phyloP scores from a whole-genome alignment of 306 rosid genomes.

The Prunus mume region DNA sequence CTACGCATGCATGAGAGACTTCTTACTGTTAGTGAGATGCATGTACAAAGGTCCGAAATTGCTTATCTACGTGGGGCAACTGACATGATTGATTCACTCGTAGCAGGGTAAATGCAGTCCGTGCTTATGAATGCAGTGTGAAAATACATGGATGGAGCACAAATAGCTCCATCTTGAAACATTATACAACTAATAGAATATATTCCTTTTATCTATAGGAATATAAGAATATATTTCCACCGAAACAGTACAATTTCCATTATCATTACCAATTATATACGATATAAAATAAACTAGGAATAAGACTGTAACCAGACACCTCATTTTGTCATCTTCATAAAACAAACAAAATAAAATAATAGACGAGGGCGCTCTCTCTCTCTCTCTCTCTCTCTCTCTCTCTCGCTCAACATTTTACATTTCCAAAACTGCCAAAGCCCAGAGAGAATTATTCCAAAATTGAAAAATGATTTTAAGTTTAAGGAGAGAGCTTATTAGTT shows the following conservation, averaged over 20 bases:
- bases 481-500: not conserved
- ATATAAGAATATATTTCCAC: slow-evolving; percentile 7
- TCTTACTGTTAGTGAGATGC: too few species aligned
- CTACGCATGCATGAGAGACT: too few species aligned
- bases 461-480: not conserved
- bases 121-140: too few species aligned
- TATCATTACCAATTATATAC: not conserved
- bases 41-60: too few species aligned
- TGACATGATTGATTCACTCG: too few species aligned
- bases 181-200: not conserved
- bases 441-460: not conserved
- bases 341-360: not conserved
- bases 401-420: not conserved
- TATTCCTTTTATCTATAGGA: not conserved
- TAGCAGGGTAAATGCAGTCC: too few species aligned
- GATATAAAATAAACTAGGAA: not conserved
- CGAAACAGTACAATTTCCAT: not conserved
- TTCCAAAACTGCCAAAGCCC: not conserved
- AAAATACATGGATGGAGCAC: not conserved
- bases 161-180: not conserved
- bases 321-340: not conserved
- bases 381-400: not conserved
- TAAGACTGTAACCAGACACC: not conserved
- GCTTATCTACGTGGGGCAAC: too few species aligned
- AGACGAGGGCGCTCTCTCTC: not conserved